Evolutionary conservation across 306 rosid species (phyloP).

Genomic region (Sesbania bispinosa): DNA sequence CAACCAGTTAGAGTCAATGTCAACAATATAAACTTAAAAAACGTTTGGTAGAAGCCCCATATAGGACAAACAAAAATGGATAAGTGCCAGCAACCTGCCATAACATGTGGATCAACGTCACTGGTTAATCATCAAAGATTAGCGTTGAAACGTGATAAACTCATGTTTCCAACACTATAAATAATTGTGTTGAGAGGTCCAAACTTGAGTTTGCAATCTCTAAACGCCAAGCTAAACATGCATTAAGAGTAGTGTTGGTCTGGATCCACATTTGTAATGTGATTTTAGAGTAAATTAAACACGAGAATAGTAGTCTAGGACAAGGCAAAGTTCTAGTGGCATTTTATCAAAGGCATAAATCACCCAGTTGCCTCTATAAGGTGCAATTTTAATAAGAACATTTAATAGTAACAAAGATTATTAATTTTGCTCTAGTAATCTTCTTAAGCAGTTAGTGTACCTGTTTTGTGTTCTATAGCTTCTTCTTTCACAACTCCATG

Average conservation of each 20-base stretch:
- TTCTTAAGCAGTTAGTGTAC: background rate
- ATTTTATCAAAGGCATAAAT: background rate
- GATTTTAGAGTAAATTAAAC: too few species aligned
- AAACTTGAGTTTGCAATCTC: too few species aligned
- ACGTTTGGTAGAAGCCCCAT: constrained; percentile 19
- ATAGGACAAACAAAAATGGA: constrained; percentile 16
- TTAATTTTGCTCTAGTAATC: background rate
- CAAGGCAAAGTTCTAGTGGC: background rate
- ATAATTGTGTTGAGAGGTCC: too few species aligned
- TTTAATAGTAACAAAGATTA: background rate
- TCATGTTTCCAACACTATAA: too few species aligned
- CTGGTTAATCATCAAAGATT: background rate
- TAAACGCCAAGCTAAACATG: too few species aligned
- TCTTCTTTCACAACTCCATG: constrained; percentile 26
- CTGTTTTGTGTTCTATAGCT: constrained; percentile 22
- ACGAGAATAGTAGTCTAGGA: too few species aligned
- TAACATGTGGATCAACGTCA: constrained; percentile 24
- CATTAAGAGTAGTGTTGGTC: too few species aligned
- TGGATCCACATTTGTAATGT: too few species aligned
- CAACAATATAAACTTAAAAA: constrained; percentile 11
- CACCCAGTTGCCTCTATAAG: background rate
- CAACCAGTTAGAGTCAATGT: constrained; percentile 27
- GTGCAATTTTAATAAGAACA: background rate
- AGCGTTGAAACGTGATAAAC: too few species aligned
- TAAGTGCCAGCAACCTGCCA: constrained; percentile 30